Evolutionary conservation across 306 rosid species (phyloP).

Genomic region (Rosa chinensis): DNA sequence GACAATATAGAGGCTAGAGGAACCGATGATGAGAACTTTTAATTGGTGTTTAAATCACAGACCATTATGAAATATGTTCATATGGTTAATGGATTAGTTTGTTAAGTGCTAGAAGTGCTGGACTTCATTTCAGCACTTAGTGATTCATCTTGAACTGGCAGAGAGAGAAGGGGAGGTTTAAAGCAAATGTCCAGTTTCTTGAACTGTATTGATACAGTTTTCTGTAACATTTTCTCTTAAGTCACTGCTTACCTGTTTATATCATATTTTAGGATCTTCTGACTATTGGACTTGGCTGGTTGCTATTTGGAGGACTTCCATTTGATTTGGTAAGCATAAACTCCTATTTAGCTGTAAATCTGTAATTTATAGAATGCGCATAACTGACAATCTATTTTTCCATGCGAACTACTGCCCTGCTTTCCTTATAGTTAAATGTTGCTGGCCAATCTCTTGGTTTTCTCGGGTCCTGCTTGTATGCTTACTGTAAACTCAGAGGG

Average conservation of each 20-base stretch:
- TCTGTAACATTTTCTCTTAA: background rate
- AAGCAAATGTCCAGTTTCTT: background rate
- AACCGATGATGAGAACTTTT: background rate
- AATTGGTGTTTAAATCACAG: background rate
- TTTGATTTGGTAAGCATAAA: constrained; percentile 43
- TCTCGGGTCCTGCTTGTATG: constrained; percentile 71
- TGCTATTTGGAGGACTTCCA: constrained; percentile 62
- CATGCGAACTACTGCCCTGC: constrained; percentile 7
- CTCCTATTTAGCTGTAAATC: background rate
- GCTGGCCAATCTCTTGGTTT: constrained; percentile 70
- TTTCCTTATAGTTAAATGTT: constrained; percentile 48
- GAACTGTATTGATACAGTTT: background rate
- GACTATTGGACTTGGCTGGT: constrained; percentile 59
- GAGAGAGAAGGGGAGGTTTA: background rate
- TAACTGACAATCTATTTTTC: constrained; percentile 5
- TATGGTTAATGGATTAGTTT: background rate
- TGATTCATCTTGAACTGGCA: background rate
- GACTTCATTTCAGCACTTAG: background rate
- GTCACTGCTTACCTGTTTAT: background rate
- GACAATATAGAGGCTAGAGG: background rate
- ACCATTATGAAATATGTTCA: background rate
- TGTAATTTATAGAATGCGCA: background rate
- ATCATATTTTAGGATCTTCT: constrained; percentile 43
- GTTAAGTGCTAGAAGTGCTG: background rate
- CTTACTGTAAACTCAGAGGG: constrained; percentile 62